A percentile compares a stretch with the other conserved stretches of the same genome.
phyloP scores from a whole-genome alignment of 176 grass and related monocot genomes.

The Pontederia crassipes region DNA sequence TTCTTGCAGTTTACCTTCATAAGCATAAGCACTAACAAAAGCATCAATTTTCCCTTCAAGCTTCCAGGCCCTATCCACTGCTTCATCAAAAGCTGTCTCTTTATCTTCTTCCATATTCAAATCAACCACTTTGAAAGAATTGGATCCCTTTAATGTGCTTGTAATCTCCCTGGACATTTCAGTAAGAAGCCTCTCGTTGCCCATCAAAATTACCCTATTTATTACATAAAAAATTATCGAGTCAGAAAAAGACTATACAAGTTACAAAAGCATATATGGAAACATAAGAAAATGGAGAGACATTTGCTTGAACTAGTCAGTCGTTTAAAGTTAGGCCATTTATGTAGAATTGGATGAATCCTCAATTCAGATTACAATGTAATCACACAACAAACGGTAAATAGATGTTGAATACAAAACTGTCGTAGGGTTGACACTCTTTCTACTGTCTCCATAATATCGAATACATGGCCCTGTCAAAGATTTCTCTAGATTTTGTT shows the following conservation, averaged over 20 bases:
- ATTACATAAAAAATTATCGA: neutral
- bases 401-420: too few relatives aligned
- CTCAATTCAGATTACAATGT: too few relatives aligned
- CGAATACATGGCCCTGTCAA: too few relatives aligned
- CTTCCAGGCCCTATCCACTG: constrained; percentile 48
- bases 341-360: too few relatives aligned
- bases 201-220: constrained; percentile 57
- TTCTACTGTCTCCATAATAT: too few relatives aligned
- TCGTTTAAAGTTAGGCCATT: neutral
- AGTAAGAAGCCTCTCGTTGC: constrained; percentile 38
- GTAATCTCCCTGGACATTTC: constrained; percentile 23
- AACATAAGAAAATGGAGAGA: neutral
- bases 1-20: constrained; percentile 38
- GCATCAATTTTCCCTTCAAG: constrained; percentile 47
- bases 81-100: constrained; percentile 39
- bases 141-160: constrained; percentile 6
- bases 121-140: constrained; percentile 29
- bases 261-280: neutral
- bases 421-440: too few relatives aligned
- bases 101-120: constrained; percentile 53
- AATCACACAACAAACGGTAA: too few relatives aligned
- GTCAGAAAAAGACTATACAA: neutral
- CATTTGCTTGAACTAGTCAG: neutral
- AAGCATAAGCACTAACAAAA: constrained; percentile 60
- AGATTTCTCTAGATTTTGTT: too few relatives aligned